Conservation (phyloP, 305 asterid species). For the Fraxinus platypoda region DNA sequence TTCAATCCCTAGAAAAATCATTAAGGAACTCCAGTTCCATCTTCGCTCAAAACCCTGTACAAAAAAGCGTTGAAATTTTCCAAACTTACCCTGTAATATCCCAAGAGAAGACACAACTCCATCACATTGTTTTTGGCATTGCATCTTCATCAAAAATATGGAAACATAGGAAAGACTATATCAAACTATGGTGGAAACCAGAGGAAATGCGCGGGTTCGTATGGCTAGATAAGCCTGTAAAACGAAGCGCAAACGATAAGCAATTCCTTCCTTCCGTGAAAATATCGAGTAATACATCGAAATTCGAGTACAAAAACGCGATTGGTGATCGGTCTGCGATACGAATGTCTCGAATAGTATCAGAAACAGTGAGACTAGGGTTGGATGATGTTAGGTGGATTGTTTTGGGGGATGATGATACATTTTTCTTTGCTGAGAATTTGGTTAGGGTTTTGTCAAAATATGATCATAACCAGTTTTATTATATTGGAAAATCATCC, state of each 20-base stretch:
- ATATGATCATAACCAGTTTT: constrained; percentile 69
- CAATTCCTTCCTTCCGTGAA: background rate
- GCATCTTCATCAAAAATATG: constrained; percentile 31
- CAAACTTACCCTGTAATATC: background rate
- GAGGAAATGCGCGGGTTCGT: background rate
- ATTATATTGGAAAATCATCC: constrained; percentile 82
- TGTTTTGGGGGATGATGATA: constrained; percentile 95
- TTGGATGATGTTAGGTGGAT: constrained; percentile 56
- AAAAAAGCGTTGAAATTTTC: background rate
- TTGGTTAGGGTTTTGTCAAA: constrained; percentile 65
- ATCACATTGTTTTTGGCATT: constrained; percentile 39
- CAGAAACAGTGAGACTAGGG: background rate
- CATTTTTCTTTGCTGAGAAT: constrained; percentile 75
- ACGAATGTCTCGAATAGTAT: background rate
- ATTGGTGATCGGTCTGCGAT: background rate
- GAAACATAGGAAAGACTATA: constrained; percentile 28
- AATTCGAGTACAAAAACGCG: background rate
- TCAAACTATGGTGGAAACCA: constrained; percentile 22
- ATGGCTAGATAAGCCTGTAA: background rate
- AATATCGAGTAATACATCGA: background rate
- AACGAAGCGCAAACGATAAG: background rate
- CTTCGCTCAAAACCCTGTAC: background rate
- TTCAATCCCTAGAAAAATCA: background rate
- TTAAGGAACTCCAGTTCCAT: background rate
- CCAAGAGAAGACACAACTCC: constrained; percentile 24